Percentiles rank a stretch among this genome's conserved stretches.
These are phyloP conservation scores for Taxawa tesnikishii DNA, from an alignment of 2,329 filamentous ascomycete species.

Conservation along the genomic window DNA sequence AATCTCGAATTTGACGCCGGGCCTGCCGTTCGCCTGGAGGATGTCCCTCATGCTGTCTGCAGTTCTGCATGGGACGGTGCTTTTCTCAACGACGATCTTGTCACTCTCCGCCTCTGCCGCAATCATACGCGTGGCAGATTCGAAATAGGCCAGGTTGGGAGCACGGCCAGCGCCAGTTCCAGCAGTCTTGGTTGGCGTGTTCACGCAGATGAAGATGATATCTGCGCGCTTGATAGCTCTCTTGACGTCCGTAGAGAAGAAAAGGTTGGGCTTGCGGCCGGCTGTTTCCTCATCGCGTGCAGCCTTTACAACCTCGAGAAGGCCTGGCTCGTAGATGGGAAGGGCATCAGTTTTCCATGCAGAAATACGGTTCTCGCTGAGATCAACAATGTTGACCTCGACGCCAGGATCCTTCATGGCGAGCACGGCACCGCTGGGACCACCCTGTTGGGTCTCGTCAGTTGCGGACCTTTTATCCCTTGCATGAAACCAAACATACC, in stretches of 20 bases:
- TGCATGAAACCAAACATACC: conserved; percentile 5
- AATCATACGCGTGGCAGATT: conserved; percentile 56
- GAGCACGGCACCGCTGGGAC: conserved; percentile 63
- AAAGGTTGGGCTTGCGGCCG: conserved; percentile 50
- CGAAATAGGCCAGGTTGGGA: conserved; percentile 60
- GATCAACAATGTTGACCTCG: conserved; percentile 63
- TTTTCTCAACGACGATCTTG: conserved; percentile 71
- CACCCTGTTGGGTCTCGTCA: conserved; percentile 17
- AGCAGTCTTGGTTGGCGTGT: conserved; percentile 64
- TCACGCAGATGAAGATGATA: conserved; percentile 63
- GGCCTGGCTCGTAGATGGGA: conserved; percentile 64
- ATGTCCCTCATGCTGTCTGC: conserved; percentile 58
- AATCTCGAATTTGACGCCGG: conserved; percentile 55
- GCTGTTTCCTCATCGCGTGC: conserved; percentile 33
- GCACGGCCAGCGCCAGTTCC: conserved; percentile 59
- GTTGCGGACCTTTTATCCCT: neutral
- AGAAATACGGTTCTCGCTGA: conserved; percentile 51
- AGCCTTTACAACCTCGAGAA: conserved; percentile 54
- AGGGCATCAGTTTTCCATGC: conserved; percentile 63
- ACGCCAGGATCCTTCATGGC: conserved; percentile 62
- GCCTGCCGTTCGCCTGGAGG: conserved; percentile 28
- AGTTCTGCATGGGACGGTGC: conserved; percentile 65
- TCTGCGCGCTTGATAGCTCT: conserved; percentile 54
- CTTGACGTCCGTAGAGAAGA: conserved; percentile 59
- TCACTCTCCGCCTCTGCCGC: conserved; percentile 53